Evolutionary conservation across 2,329 filamentous ascomycete genomes (phyloP), one percentile per base, ranked within the genome.

Genomic region (Kalmusia sp.): DNA sequence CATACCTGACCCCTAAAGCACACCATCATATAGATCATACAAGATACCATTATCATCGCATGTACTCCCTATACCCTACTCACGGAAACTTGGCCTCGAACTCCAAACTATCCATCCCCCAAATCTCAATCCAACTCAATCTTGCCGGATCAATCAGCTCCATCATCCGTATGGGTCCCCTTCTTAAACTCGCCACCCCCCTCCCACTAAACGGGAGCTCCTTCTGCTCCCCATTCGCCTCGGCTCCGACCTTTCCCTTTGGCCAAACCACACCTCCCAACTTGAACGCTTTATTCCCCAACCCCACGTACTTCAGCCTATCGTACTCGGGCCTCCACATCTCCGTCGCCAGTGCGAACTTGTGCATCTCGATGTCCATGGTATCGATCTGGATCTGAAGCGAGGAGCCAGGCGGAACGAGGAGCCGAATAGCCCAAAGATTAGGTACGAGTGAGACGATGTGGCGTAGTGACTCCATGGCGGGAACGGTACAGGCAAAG

Each of bases 401-500:
- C n/a, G 70, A 65, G 2, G 63, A 58, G 19, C 61, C 62, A 0
- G 68, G 62, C 1, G 61, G 55, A 5, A 71, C 25, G 8, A 81
- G 67, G 17, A 81, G 55, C 1, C 79, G 72, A 0, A 80, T 22
- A 0, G 74, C 76, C 51, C 62, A 71, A 2, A 81, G 60, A 9
- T 78, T 76, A 1, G 73, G 72, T 1, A 76, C 54, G 19, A 73
- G 67, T 0, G 67, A 61, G 25, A 80, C 54, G 9, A 79, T 62
- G 21, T 68, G 55, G 6, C 70, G 69, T 6, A 77, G 51, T 1
- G 65, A 64, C 12, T 72, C 67, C 15, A 72, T 51, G 74, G 57
- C 82, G 69, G 52, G 85, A 79, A 86, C 83, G 82, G 79, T 73
- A 14, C 82, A 74, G 6, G 82, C 79, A 19, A 86, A 70, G 22